A percentile compares a stretch with the other conserved stretches of the same genome.
phyloP scores from a whole-genome alignment of 768 basidiomycete genomes.

The Amanita inopinata region DNA sequence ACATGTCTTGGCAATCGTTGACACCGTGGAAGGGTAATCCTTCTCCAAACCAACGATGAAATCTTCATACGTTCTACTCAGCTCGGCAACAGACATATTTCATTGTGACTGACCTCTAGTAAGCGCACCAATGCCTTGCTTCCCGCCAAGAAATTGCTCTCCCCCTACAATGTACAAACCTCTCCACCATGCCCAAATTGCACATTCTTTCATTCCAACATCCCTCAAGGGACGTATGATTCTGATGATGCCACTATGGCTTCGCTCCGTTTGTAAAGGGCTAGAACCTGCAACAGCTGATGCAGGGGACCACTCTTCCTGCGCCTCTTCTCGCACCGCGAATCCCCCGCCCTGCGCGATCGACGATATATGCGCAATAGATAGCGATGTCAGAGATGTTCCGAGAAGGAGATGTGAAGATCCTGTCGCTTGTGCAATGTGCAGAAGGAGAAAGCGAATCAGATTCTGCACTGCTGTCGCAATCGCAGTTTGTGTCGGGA shows the following conservation, averaged over 20 bases:
- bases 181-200: constrained; percentile 12
- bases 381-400: constrained; percentile 69
- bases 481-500: constrained; percentile 70
- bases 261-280: constrained; percentile 6
- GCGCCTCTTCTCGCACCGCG: constrained; percentile 53
- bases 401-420: constrained; percentile 78
- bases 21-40: constrained; percentile 82
- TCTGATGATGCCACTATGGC: constrained; percentile 23
- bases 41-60: constrained; percentile 75
- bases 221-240: constrained; percentile 65
- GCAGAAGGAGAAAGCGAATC: constrained; percentile 57
- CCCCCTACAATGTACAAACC: constrained; percentile 24
- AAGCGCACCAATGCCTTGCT: constrained; percentile 50
- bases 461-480: constrained; percentile 48
- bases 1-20: constrained; percentile 73
- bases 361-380: constrained; percentile 62
- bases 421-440: constrained; percentile 45
- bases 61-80: constrained; percentile 28
- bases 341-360: constrained; percentile 75
- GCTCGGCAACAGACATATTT: background rate
- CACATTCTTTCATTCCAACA: constrained; percentile 19
- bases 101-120: constrained; percentile 50
- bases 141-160: constrained; percentile 33
- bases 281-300: constrained; percentile 6
- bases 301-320: constrained; percentile 56